A percentile compares a stretch with the other conserved stretches of the same genome.
Evolutionary conservation across 495 filamentous ascomycete genomes (phyloP).

Genomic region (Sporormia fimetaria): DNA sequence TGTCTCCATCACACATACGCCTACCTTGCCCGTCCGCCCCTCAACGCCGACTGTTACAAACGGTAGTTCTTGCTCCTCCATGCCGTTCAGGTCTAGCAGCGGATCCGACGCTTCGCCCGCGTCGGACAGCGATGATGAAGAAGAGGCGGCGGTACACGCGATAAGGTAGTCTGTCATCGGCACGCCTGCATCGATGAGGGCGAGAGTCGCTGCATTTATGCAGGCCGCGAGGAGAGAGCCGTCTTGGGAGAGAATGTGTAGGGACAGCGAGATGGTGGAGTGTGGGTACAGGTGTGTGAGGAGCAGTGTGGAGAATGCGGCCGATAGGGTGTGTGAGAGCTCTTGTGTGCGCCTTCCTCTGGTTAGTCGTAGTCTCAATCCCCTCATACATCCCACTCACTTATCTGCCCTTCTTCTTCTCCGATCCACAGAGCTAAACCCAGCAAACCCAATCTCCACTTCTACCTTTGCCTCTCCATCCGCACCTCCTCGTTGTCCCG

Average conservation of each 20-base stretch:
- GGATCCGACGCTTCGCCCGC: slow-evolving; percentile 68
- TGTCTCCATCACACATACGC: slow-evolving; percentile 73
- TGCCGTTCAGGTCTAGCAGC: slow-evolving; percentile 70
- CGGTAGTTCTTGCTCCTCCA: slow-evolving; percentile 85
- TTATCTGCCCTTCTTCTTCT: slow-evolving; percentile 66
- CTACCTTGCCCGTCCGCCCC: slow-evolving; percentile 53
- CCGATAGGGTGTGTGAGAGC: slow-evolving; percentile 62
- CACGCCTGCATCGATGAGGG: slow-evolving; percentile 85
- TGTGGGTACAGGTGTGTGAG: slow-evolving; percentile 85
- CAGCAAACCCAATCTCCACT: slow-evolving; percentile 78
- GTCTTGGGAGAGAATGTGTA: slow-evolving; percentile 85
- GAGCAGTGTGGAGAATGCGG: slow-evolving; percentile 59
- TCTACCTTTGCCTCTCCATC: slow-evolving; percentile 49
- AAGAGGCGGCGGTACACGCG: slow-evolving; percentile 70
- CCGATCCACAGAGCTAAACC: slow-evolving; percentile 78
- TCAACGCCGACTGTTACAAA: slow-evolving; percentile 73
- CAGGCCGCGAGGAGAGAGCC: slow-evolving; percentile 81
- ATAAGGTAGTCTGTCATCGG: slow-evolving; percentile 85
- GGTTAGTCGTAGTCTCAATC: too few species aligned
- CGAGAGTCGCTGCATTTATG: slow-evolving; percentile 84
- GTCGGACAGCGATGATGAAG: slow-evolving; percentile 34
- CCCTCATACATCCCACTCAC: slow-evolving; percentile 43
- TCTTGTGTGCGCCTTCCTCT: slow-evolving; percentile 60
- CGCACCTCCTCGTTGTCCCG: slow-evolving; percentile 37
- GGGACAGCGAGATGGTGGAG: slow-evolving; percentile 65